Evolutionary conservation across 805 yeast genomes (phyloP), one percentile per base, ranked within the genome.

Genomic region (Debaryomyces prosopidis): DNA sequence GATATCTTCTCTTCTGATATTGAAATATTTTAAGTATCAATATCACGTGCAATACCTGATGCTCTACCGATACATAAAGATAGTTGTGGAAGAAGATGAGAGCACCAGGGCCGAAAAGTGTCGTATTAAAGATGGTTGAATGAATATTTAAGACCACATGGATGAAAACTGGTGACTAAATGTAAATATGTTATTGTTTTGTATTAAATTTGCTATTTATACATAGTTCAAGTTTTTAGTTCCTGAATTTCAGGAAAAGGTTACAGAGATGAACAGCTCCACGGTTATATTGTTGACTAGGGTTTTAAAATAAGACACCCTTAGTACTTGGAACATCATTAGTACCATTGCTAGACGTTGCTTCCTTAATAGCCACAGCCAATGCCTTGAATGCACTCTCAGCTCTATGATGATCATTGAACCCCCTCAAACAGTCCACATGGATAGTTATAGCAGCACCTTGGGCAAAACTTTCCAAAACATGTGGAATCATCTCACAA

Each of bases 401-500:
- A 35, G 96, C 88, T 51, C 97, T 76, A 69, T 94, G 99, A 66
- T 94, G 99, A 66, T 94, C 99, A 66, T 94, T 94, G 65, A 80
- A 81, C 0, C 99, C 99, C 54, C 97, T 77, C 46, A 94, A 62
- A 65, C 96, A 89, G 68, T 94, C 99, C 30, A 94, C 96, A 60
- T 94, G 99, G 59, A 94, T 60, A 1, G 99, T 94, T 44, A 94
- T 78, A 48, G 86, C 85, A 1, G 97, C 96, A 34, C 87, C 88
- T 58, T 87, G 89, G 3, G 98, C 97, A 73, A 94, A 94, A 56
- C 96, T 85, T 66, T 90, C 96, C 50, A 94, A 63, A 39, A 94
- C 91, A 65, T 94, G 99, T n/a, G 97, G 97, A 52, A 94, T 86
- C 99, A 94, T 94, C 70, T 94, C 99, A 59, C 94, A 82, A 31